These are phyloP conservation scores for Crithidia thermophila DNA, from an alignment of 208 protist species.

Conservation along the genomic window DNA sequence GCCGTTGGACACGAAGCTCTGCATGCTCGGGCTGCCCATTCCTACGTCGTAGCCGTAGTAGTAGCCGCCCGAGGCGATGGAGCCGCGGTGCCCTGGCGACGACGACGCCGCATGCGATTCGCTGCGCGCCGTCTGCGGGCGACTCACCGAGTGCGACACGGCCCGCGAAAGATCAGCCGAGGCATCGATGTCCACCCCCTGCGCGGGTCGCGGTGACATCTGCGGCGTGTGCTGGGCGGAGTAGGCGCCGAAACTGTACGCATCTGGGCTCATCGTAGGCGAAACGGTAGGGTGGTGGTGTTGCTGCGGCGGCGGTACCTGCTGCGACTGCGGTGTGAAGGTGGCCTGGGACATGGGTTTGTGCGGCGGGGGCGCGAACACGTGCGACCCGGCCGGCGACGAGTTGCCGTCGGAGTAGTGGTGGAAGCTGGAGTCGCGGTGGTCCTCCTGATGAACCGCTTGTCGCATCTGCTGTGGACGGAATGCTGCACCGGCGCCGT, in stretches of 20 bases:
- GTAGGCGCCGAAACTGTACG: slow-evolving; percentile 24
- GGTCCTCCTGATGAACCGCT: neutral
- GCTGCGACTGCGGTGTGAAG: neutral
- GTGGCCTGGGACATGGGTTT: too few relatives aligned
- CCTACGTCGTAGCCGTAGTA: slow-evolving; percentile 42
- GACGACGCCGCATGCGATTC: slow-evolving; percentile 7
- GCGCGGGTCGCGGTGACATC: slow-evolving; percentile 1
- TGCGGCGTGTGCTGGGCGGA: slow-evolving; percentile 22
- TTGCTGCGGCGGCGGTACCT: neutral
- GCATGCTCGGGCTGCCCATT: slow-evolving; percentile 16
- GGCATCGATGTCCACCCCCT: slow-evolving; percentile 5
- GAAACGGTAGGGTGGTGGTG: slow-evolving; percentile 6
- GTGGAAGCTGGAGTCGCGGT: slow-evolving; percentile 33
- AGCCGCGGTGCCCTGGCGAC: neutral
- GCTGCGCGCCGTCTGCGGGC: slow-evolving; percentile 3
- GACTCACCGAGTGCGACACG: slow-evolving; percentile 6
- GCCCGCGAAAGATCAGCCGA: slow-evolving; percentile 9
- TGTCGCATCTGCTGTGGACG: neutral
- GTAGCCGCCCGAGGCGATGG: slow-evolving; percentile 22
- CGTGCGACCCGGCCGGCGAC: slow-evolving; percentile 6
- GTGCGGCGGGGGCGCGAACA: too few relatives aligned
- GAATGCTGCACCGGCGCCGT: slow-evolving; percentile 5
- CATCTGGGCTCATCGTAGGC: slow-evolving; percentile 23
- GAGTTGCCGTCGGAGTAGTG: slow-evolving; percentile 16
- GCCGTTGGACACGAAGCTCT: slow-evolving; percentile 7